Evolutionary conservation across 306 rosid species (phyloP).

Genomic region (Mimosa bimucronata): DNA sequence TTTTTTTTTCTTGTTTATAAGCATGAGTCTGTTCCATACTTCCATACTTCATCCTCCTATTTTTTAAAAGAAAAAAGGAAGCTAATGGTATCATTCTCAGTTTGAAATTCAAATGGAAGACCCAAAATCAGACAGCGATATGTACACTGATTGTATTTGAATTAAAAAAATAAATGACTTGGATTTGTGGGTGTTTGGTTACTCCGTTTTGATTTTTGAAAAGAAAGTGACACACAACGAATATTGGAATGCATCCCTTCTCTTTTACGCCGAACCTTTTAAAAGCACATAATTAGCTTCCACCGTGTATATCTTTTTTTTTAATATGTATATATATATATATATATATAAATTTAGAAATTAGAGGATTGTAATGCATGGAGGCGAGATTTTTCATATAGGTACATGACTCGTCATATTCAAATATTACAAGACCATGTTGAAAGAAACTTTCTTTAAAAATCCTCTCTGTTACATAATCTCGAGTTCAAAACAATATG

Average conservation of each 20-base stretch:
- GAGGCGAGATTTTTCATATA: no score
- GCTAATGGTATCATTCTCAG: background rate
- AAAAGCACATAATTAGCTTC: background rate
- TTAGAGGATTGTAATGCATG: background rate
- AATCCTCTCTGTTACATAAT: no score
- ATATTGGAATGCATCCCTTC: background rate
- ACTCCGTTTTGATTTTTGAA: background rate
- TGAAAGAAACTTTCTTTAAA: no score
- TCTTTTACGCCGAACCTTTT: background rate
- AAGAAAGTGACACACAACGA: slow-evolving; percentile 32
- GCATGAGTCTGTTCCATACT: background rate
- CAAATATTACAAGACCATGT: no score
- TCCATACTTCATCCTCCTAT: background rate
- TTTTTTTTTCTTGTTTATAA: background rate
- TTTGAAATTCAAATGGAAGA: slow-evolving; percentile 32
- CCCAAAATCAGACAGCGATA: background rate
- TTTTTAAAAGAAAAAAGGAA: background rate
- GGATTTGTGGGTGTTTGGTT: background rate
- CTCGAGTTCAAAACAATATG: no score
- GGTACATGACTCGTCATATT: no score
- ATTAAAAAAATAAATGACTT: slow-evolving; percentile 13
- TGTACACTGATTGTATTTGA: background rate
- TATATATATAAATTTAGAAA: no score
- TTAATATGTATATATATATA: no score
- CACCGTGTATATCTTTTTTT: background rate